Evolutionary conservation across 2,329 filamentous ascomycete genomes (phyloP).

Genomic region (Stenocarpella maydis): DNA sequence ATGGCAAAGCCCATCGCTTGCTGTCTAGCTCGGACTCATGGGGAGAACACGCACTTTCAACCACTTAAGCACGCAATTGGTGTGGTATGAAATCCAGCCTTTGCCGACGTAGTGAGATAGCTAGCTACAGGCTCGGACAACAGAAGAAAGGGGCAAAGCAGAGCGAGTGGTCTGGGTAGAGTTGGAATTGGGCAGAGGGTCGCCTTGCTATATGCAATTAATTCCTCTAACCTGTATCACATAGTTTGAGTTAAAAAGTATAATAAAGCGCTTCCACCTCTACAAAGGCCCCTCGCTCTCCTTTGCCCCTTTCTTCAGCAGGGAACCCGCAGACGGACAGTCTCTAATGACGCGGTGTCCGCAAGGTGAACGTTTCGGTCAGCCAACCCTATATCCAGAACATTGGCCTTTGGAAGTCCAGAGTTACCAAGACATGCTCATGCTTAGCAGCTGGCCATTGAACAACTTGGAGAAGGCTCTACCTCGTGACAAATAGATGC

Average conservation of each 20-base stretch:
- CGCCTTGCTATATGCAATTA: neutral
- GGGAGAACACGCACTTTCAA: neutral
- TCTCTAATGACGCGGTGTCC: too few relatives aligned
- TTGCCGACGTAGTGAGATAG: too few relatives aligned
- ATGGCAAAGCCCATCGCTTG: neutral
- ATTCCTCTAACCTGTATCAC: too few relatives aligned
- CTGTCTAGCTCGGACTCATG: neutral
- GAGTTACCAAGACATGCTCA: too few relatives aligned
- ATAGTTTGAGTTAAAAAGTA: too few relatives aligned
- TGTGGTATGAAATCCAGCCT: neutral
- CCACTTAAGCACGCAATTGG: too few relatives aligned
- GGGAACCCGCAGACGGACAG: too few relatives aligned
- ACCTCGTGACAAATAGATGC: too few relatives aligned
- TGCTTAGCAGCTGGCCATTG: too few relatives aligned
- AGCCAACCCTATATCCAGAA: neutral
- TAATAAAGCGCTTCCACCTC: neutral
- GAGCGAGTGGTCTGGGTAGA: neutral
- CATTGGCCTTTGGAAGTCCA: too few relatives aligned
- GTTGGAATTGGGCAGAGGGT: neutral
- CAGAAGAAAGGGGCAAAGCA: slow-evolving; percentile 2
- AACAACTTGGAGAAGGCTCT: too few relatives aligned
- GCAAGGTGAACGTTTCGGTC: neutral
- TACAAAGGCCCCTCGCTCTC: neutral
- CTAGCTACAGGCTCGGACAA: neutral
- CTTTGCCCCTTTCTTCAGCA: slow-evolving; percentile 1